Evolutionary conservation across 108 stramenopile genomes (phyloP), one percentile per base, ranked within the genome.

Genomic region (Discostella stelligeroides): DNA sequence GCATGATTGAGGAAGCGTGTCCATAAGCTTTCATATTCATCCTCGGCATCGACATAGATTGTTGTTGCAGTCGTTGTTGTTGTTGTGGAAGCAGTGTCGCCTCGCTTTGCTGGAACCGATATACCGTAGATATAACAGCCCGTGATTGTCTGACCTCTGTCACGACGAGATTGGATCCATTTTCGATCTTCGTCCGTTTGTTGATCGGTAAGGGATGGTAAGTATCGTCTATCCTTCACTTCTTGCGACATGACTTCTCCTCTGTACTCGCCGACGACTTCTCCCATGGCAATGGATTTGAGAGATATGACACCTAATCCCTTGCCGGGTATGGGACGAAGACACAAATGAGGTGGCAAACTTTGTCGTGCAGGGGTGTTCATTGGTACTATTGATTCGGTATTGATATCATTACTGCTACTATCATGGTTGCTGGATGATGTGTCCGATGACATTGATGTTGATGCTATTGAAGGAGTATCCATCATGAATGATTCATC

Each of bases 1-100:
- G 77, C 72, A 69, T 85, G 84, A 64, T 85, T 85, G 0, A 85
- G 30, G 66, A 82, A 85, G 29, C 84, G 23, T 24, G 76, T 75
- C 84, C 84, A 85, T 34, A 75, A 39, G 49, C 77, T 70, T 24
- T 41, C 12, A 37, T 79, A 73, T 59, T 78, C 81, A 47, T 85
- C 84, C 59, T 85, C 84, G 23, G 78, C 81, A 69, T 85, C 84
- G 12, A 85, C 73, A 17, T 63, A 82, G 2, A 82, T 67, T 30
- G 27, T 34, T 25, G 25, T 53, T 7, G 48, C 43, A 29, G 27
- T 47, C 46, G 25, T 41, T 63, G 42, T 41, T 27, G 42, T 14
- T 17, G 46, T 4, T 15, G 48, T 12, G 27, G 53, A 7, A 34
- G 50, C 17, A 12, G n/a, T 28, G n/a, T 64, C 37, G 6, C 60